phyloP scores from a whole-genome alignment of 2,329 filamentous ascomycete species.

The Aspergillus ustus region DNA sequence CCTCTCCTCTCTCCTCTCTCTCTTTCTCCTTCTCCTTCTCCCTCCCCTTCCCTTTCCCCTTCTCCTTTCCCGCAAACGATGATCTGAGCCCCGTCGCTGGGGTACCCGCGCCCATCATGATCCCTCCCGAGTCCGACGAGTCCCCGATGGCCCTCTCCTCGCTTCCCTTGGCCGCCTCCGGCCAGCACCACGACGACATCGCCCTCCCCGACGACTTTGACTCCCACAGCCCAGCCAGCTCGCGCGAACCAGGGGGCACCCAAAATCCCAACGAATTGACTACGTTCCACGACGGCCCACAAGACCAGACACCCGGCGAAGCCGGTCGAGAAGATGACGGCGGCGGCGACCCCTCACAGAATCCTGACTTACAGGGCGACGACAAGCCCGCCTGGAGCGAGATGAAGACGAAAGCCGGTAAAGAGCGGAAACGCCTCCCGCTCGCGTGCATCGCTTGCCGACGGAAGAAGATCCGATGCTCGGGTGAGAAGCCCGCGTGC shows the following conservation, averaged over 20 bases:
- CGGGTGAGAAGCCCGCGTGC: constrained; percentile 95
- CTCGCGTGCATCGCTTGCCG: constrained; percentile 94
- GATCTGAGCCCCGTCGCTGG: constrained; percentile 36
- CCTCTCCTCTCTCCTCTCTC: no score
- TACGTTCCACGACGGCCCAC: constrained; percentile 23
- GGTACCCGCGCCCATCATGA: constrained; percentile 46
- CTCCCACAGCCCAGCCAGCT: constrained; percentile 41
- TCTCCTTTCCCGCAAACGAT: constrained; percentile 35
- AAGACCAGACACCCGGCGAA: constrained; percentile 23
- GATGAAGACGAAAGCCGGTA: constrained; percentile 88
- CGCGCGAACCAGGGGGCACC: constrained; percentile 38
- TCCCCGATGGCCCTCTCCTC: constrained; percentile 34
- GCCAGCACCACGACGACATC: constrained; percentile 32
- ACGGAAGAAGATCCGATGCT: constrained; percentile 97
- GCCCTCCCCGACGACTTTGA: constrained; percentile 39
- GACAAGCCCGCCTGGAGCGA: constrained; percentile 75
- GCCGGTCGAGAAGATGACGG: constrained; percentile 4
- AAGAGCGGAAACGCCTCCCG: constrained; percentile 90
- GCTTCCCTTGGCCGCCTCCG: constrained; percentile 21
- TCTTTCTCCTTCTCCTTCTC: background rate
- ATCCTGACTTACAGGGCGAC: constrained; percentile 50
- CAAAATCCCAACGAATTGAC: constrained; percentile 30
- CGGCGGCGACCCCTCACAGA: constrained; percentile 27
- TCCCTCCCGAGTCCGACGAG: constrained; percentile 39
- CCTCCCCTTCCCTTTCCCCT: constrained; percentile 6